Conservation (phyloP, 1,284 basidiomycete genomes). For the Tranzscheliella williamsii region DNA sequence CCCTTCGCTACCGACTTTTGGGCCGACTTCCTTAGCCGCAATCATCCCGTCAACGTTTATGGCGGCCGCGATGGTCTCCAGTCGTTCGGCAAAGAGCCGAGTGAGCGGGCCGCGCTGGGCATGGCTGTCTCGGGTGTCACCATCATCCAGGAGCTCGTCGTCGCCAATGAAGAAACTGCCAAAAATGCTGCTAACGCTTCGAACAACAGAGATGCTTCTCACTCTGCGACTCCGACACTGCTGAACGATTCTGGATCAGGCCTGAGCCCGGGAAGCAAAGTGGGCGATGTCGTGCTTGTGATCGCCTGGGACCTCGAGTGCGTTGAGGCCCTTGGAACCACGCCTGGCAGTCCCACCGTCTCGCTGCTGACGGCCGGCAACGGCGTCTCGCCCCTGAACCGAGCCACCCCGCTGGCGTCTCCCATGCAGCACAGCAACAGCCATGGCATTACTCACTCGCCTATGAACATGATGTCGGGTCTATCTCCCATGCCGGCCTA, state of each 20-base stretch:
- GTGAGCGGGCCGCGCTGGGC: constrained; percentile 57
- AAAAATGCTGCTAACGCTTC: constrained; percentile 1
- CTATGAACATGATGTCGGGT: neutral
- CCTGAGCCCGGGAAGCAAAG: constrained; percentile 55
- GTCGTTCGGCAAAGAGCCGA: constrained; percentile 58
- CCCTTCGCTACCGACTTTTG: constrained; percentile 61
- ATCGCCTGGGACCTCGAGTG: constrained; percentile 62
- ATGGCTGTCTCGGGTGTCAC: constrained; percentile 59
- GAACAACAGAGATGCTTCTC: constrained; percentile 6
- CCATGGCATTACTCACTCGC: neutral
- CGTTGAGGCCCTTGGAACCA: constrained; percentile 48
- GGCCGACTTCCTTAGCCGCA: constrained; percentile 59
- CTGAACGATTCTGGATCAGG: constrained; percentile 15
- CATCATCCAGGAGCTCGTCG: constrained; percentile 62
- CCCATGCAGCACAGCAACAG: constrained; percentile 15
- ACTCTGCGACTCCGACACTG: constrained; percentile 1
- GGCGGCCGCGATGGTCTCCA: constrained; percentile 33
- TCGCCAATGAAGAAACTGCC: constrained; percentile 40
- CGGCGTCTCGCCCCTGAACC: constrained; percentile 26
- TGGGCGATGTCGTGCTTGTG: constrained; percentile 62
- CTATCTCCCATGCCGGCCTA: constrained; percentile 26
- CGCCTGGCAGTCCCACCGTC: constrained; percentile 50
- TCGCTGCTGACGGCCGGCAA: constrained; percentile 40
- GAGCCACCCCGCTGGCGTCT: constrained; percentile 21
- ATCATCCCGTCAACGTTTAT: constrained; percentile 56